These are phyloP conservation scores for Acanthamoeba healyi DNA, from an alignment of 208 protist genomes.

Conservation along the genomic window DNA sequence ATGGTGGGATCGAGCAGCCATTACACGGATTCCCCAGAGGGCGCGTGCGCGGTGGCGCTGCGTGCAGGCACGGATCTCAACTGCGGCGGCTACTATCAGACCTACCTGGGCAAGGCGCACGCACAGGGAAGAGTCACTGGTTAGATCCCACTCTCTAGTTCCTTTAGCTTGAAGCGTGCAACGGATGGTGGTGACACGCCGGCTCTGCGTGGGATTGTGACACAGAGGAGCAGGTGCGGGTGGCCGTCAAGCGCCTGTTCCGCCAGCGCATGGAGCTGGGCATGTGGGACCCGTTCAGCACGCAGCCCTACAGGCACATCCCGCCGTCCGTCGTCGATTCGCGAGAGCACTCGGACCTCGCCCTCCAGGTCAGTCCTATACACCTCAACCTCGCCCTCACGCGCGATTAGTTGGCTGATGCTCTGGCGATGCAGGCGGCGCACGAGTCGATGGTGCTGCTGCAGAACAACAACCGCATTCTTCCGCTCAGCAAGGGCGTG, in stretches of 20 bases:
- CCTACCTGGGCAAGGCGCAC: neutral
- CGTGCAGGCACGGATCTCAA: constrained; percentile 76
- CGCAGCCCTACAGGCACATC: constrained; percentile 74
- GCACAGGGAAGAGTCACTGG: constrained; percentile 7
- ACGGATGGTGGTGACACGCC: neutral
- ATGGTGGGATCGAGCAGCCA: neutral
- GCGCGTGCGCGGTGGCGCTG: constrained; percentile 39
- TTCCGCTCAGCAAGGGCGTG: constrained; percentile 61
- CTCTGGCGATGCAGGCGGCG: constrained; percentile 18
- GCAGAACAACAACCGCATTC: constrained; percentile 47
- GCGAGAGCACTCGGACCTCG: constrained; percentile 28
- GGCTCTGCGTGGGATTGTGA: no score
- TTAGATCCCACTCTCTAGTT: no score
- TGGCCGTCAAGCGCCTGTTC: constrained; percentile 58
- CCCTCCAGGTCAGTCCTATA: neutral
- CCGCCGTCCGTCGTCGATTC: constrained; percentile 40
- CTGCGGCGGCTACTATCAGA: constrained; percentile 70
- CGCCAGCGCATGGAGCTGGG: constrained; percentile 71
- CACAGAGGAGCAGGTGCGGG: constrained; percentile 6
- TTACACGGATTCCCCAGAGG: neutral
- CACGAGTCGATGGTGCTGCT: constrained; percentile 77
- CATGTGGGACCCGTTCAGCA: constrained; percentile 73
- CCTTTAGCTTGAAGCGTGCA: neutral
- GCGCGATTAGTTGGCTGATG: neutral
- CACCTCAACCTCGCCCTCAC: no score